Evolutionary conservation across 176 grass and related monocot species (phyloP).

Genomic region (Saccharum officinarum): DNA sequence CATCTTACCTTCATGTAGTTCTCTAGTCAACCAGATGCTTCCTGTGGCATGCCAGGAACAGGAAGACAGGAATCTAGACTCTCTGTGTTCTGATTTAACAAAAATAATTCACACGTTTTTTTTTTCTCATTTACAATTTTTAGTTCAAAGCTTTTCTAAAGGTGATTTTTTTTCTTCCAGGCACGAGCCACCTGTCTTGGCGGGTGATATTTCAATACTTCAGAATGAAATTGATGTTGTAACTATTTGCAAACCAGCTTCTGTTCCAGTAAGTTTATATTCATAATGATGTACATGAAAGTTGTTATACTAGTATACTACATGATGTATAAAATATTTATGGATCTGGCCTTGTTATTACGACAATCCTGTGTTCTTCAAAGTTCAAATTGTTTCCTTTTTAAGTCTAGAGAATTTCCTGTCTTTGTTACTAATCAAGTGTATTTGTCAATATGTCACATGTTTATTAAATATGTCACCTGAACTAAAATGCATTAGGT

Average conservation of each 20-base stretch:
- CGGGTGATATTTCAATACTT: constrained; percentile 72
- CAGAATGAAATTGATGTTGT: constrained; percentile 84
- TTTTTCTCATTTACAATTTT: constrained; percentile 22
- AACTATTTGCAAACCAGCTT: constrained; percentile 92
- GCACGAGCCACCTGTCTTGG: constrained; percentile 89
- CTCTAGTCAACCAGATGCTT: not conserved
- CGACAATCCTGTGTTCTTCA: not conserved
- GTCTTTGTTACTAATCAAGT: not conserved
- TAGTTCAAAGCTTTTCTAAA: constrained; percentile 22
- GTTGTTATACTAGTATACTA: not conserved
- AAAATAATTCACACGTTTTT: not conserved
- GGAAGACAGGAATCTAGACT: not conserved
- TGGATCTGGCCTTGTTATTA: constrained; percentile 7
- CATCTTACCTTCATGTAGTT: not conserved
- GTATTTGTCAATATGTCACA: not conserved
- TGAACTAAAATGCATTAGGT: constrained; percentile 26
- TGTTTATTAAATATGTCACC: not conserved
- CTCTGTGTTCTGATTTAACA: constrained; percentile 8
- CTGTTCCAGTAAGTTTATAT: constrained; percentile 73
- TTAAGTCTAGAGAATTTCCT: not conserved
- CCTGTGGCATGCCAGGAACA: constrained; percentile 4
- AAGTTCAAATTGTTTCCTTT: not conserved
- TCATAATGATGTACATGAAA: not conserved
- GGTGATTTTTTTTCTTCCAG: constrained; percentile 48
- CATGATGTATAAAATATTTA: constrained; percentile 9